phyloP scores from a whole-genome alignment of 495 filamentous ascomycete species.

The Astrothelium subdiscretum region DNA sequence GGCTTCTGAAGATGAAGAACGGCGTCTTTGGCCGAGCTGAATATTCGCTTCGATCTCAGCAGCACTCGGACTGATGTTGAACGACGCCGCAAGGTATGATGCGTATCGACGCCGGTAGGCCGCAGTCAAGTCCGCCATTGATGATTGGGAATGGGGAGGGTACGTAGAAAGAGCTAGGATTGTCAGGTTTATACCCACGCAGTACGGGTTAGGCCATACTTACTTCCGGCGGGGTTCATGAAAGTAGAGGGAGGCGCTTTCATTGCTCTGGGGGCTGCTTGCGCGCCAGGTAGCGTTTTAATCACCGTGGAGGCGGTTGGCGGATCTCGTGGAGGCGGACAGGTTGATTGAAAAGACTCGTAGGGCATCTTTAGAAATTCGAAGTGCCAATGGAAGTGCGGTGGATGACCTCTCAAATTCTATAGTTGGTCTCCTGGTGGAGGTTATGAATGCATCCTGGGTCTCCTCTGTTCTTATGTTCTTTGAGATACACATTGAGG shows the following conservation, averaged over 20 bases:
- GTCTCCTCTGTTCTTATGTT: neutral
- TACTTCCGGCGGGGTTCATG: neutral
- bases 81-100: neutral
- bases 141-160: neutral
- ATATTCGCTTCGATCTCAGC: neutral
- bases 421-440: neutral
- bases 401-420: neutral
- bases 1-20: neutral
- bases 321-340: neutral
- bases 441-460: neutral
- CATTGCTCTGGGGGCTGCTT: neutral
- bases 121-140: neutral
- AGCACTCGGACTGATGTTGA: neutral
- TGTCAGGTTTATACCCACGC: neutral
- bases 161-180: neutral
- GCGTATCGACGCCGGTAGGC: neutral
- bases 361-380: neutral
- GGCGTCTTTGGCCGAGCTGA: neutral
- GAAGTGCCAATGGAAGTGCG: neutral
- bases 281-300: neutral
- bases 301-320: neutral
- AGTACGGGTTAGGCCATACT: neutral
- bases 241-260: neutral
- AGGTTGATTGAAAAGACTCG: neutral
- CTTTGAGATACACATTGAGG: neutral